Conservation (phyloP, 176 grass and related monocot species). For the Neostapfia colusana region DNA sequence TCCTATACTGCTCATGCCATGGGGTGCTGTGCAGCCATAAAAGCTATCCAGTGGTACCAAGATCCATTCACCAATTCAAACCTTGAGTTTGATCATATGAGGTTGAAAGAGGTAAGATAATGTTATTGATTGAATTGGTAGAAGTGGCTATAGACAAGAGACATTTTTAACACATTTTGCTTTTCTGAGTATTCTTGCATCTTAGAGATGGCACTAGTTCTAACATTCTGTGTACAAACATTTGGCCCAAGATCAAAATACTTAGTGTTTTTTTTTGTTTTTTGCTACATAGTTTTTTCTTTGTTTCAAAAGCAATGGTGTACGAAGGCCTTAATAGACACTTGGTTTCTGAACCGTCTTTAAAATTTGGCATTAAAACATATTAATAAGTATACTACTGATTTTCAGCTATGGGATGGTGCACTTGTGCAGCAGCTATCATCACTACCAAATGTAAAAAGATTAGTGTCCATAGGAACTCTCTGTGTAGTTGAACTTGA, state of each 20-base stretch:
- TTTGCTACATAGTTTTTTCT: not conserved
- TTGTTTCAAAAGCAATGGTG: not conserved
- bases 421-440: conserved; percentile 67
- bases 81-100: conserved; percentile 57
- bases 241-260: not conserved
- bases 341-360: conserved; percentile 4
- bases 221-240: not conserved
- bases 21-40: conserved; percentile 76
- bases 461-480: conserved; percentile 75
- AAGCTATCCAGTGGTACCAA: conserved; percentile 88
- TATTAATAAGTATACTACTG: not conserved
- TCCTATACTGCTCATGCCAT: conserved; percentile 92
- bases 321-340: not conserved
- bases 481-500: conserved; percentile 79
- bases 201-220: not conserved
- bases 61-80: conserved; percentile 72
- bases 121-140: conserved; percentile 6
- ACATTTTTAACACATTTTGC: not conserved
- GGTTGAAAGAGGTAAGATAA: conserved; percentile 69
- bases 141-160: not conserved
- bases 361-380: not conserved
- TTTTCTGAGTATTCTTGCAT: not conserved
- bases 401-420: conserved; percentile 78
- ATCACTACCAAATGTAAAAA: conserved; percentile 62
- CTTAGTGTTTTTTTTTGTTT: not conserved